A percentile compares a stretch with the other conserved stretches of the same genome.
Evolutionary conservation across 2,329 filamentous ascomycete genomes (phyloP).

Genomic region (Grosmannia huntii): DNA sequence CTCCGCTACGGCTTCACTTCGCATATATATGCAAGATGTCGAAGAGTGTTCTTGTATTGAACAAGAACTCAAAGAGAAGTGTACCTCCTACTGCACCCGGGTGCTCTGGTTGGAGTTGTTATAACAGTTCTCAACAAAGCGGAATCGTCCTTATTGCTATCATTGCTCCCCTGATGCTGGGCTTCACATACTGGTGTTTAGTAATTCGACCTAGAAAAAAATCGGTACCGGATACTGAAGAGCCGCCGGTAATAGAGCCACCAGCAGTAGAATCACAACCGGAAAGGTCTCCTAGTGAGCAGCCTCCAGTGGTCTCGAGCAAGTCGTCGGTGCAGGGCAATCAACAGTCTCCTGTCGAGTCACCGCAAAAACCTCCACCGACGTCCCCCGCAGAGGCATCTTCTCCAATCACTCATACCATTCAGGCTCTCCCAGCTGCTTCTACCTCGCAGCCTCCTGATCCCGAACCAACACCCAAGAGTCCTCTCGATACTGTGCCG

Average conservation of each 20-base stretch:
- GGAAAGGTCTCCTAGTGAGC: not conserved
- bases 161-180: slow-evolving; percentile 16
- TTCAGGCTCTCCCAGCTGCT: not conserved
- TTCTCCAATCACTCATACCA: not conserved
- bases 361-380: not conserved
- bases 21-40: not conserved
- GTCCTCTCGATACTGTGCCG: not conserved
- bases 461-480: not conserved
- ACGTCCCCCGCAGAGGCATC: not conserved
- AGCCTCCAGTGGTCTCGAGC: not conserved
- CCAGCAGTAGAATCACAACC: not conserved
- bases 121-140: slow-evolving; percentile 23
- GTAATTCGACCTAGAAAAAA: slow-evolving; percentile 6
- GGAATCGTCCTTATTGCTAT: slow-evolving; percentile 27
- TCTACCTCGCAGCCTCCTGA: not conserved
- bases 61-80: not conserved
- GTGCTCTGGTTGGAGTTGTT: slow-evolving; percentile 27
- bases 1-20: not conserved
- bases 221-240: too few species aligned
- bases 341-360: not conserved
- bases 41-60: not conserved
- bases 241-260: not conserved
- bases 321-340: not conserved
- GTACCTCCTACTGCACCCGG: not conserved
- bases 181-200: slow-evolving; percentile 20